Conservation (phyloP, 2,329 filamentous ascomycete species). For the Aureobasidium sp. region DNA sequence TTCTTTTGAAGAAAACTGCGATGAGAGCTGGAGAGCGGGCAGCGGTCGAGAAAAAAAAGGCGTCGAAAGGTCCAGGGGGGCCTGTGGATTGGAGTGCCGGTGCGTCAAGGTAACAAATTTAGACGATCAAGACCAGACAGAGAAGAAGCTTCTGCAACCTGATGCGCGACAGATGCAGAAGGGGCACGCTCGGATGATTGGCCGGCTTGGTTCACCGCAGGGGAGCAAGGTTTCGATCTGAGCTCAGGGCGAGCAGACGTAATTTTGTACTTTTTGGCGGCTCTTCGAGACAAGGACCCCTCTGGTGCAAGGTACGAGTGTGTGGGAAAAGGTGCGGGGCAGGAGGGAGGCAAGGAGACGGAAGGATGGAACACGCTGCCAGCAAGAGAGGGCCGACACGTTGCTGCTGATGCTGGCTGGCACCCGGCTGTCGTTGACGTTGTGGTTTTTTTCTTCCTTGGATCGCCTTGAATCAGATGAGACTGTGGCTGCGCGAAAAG, state of each 20-base stretch:
- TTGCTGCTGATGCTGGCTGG: slow-evolving; percentile 4
- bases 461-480: background rate
- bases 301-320: background rate
- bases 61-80: background rate
- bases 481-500: slow-evolving; percentile 1
- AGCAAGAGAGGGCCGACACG: background rate
- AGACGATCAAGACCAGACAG: slow-evolving; percentile 4
- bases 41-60: background rate
- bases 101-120: slow-evolving; percentile 1
- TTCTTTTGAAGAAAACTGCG: background rate
- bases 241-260: slow-evolving; percentile 10
- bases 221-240: slow-evolving; percentile 11
- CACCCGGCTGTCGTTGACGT: background rate
- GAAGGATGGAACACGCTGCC: background rate
- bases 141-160: slow-evolving; percentile 9
- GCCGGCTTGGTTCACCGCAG: slow-evolving; percentile 10
- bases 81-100: background rate
- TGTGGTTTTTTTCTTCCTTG: background rate
- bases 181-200: slow-evolving; percentile 11
- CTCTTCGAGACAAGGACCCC: background rate
- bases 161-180: slow-evolving; percentile 2
- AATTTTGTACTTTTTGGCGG: slow-evolving; percentile 10
- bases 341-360: slow-evolving; percentile 4
- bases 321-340: slow-evolving; percentile 10
- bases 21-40: background rate